Evolutionary conservation across 2,329 filamentous ascomycete species (phyloP).

Genomic region (Monosporascus ibericus): DNA sequence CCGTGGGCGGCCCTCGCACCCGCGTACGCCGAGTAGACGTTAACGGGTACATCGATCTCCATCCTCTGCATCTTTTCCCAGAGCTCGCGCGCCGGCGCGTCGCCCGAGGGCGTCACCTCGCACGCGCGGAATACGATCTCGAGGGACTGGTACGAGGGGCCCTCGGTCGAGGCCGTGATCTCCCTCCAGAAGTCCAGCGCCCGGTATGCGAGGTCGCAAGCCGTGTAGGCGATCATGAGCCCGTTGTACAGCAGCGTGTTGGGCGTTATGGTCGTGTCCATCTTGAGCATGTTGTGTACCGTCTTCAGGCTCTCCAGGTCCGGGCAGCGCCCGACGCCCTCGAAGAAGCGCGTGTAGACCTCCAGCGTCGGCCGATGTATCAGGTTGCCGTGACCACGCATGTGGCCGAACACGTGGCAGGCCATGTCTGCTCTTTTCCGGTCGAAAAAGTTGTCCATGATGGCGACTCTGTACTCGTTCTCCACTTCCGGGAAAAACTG

Average conservation of each 20-base stretch:
- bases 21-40: slow-evolving; percentile 71
- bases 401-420: slow-evolving; percentile 81
- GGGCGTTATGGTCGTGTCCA: slow-evolving; percentile 75
- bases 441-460: slow-evolving; percentile 80
- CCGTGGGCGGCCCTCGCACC: slow-evolving; percentile 70
- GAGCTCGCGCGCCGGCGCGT: slow-evolving; percentile 57
- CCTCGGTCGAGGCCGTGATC: slow-evolving; percentile 77
- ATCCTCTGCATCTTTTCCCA: slow-evolving; percentile 67
- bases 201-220: slow-evolving; percentile 57
- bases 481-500: slow-evolving; percentile 62
- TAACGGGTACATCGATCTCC: slow-evolving; percentile 70
- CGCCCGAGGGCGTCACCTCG: slow-evolving; percentile 53
- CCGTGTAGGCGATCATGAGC: slow-evolving; percentile 79
- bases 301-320: slow-evolving; percentile 63
- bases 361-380: slow-evolving; percentile 61
- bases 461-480: slow-evolving; percentile 55
- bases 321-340: slow-evolving; percentile 60
- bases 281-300: slow-evolving; percentile 89
- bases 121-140: slow-evolving; percentile 76
- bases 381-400: slow-evolving; percentile 69
- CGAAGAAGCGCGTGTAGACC: slow-evolving; percentile 72
- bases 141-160: slow-evolving; percentile 75
- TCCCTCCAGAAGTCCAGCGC: slow-evolving; percentile 79
- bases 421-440: slow-evolving; percentile 79
- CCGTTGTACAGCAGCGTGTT: slow-evolving; percentile 75